Evolutionary conservation across 2,329 filamentous ascomycete genomes (phyloP).

Genomic region (Diaporthe amygdali): DNA sequence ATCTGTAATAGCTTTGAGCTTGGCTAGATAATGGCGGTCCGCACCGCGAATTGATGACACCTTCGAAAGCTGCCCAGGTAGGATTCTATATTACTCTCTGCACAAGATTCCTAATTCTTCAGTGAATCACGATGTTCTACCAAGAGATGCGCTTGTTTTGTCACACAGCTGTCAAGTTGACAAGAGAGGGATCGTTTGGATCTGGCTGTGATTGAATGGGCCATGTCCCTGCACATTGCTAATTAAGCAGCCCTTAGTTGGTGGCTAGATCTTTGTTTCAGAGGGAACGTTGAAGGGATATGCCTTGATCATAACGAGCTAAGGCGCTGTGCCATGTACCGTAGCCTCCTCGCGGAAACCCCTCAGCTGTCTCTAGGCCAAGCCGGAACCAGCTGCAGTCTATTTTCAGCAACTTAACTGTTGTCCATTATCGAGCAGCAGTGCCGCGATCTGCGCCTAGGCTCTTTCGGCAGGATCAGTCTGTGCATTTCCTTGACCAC

Average conservation of each 20-base stretch:
- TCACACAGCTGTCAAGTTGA: no score
- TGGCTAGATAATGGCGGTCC: no score
- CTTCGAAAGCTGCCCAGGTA: no score
- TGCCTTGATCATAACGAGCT: not conserved
- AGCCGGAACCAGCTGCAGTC: not conserved
- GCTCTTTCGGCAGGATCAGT: not conserved
- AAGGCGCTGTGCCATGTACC: not conserved
- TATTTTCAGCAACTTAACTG: not conserved
- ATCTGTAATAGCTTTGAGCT: no score
- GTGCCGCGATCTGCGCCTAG: no score
- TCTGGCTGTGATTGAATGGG: not conserved
- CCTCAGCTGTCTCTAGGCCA: not conserved
- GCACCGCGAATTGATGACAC: no score
- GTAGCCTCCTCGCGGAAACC: not conserved
- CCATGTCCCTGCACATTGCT: not conserved
- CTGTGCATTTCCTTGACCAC: not conserved
- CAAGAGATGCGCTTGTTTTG: no score
- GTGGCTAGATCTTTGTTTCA: no score
- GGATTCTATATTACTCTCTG: no score
- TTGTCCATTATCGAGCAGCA: not conserved
- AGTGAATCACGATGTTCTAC: no score
- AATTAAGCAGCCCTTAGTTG: not conserved
- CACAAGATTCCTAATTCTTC: no score
- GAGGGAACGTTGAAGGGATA: not conserved
- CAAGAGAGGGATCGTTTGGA: no score